A percentile compares a stretch with the other conserved stretches of the same genome.
Evolutionary conservation across 78 protist genomes (phyloP).

Genomic region (Isochrysis galbana): DNA sequence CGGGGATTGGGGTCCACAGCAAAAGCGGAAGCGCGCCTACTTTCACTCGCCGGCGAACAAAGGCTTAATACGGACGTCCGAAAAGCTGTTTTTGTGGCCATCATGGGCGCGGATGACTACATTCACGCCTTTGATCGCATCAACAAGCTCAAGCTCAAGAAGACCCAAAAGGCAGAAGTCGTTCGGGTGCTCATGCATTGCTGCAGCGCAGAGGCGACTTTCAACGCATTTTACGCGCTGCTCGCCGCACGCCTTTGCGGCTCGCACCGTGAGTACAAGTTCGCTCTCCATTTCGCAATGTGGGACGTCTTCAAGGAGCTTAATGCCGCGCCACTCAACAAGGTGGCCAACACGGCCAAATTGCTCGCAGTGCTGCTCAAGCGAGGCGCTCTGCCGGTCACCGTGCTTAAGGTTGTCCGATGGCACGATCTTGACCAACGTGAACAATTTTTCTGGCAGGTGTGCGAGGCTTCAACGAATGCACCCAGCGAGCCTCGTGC

Average conservation of each 20-base stretch:
- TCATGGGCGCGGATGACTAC: background rate
- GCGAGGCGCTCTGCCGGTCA: background rate
- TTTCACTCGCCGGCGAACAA: background rate
- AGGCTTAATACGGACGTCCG: slow-evolving; percentile 15
- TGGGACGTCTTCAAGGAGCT: slow-evolving; percentile 3
- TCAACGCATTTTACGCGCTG: slow-evolving; percentile 13
- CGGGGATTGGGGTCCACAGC: too few relatives aligned
- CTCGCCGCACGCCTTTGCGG: background rate
- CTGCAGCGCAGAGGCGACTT: background rate
- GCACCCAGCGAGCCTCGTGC: too few relatives aligned
- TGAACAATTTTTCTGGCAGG: background rate
- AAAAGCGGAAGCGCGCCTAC: background rate
- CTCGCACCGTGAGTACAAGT: background rate
- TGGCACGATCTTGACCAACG: background rate
- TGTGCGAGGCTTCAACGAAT: too few relatives aligned
- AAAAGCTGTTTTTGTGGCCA: background rate
- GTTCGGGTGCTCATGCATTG: background rate
- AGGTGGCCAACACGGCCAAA: background rate
- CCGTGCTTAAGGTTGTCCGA: background rate
- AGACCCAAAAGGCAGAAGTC: background rate
- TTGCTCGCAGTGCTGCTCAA: background rate
- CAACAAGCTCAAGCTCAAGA: background rate
- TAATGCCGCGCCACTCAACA: background rate
- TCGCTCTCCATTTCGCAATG: background rate
- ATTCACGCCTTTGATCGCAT: background rate